phyloP scores from a whole-genome alignment of 2,329 filamentous ascomycete species.

The Plenodomus tracheiphilus region DNA sequence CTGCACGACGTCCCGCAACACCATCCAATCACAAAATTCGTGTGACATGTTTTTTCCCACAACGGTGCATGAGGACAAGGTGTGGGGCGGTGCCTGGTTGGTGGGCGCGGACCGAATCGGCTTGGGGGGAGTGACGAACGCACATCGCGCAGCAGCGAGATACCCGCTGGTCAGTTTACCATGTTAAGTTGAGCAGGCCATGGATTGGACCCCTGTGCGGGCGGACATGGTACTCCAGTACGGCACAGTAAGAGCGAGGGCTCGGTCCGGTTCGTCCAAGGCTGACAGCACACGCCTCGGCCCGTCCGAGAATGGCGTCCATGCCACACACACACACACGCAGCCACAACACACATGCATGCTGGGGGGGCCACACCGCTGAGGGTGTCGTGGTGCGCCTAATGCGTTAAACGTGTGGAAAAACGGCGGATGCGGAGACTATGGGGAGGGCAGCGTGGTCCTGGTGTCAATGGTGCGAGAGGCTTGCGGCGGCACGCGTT shows the following conservation, averaged over 20 bases:
- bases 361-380: neutral
- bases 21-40: slow-evolving; percentile 7
- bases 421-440: neutral
- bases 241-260: neutral
- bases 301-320: neutral
- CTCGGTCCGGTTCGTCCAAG: neutral
- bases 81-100: neutral
- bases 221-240: neutral
- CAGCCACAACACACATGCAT: too few relatives aligned
- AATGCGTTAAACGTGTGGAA: neutral
- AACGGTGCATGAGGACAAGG: too few relatives aligned
- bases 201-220: neutral
- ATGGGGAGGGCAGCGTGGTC: neutral
- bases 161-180: neutral
- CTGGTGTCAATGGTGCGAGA: neutral
- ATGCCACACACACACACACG: neutral
- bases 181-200: neutral
- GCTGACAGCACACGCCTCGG: neutral
- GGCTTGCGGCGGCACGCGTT: neutral
- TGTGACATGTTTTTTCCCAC: neutral
- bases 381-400: neutral
- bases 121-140: neutral
- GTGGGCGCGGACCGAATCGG: neutral
- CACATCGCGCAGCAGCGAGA: neutral
- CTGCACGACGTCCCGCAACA: neutral